Conservation (phyloP, 345 rosid species). For the Moricandia moricandioides region DNA sequence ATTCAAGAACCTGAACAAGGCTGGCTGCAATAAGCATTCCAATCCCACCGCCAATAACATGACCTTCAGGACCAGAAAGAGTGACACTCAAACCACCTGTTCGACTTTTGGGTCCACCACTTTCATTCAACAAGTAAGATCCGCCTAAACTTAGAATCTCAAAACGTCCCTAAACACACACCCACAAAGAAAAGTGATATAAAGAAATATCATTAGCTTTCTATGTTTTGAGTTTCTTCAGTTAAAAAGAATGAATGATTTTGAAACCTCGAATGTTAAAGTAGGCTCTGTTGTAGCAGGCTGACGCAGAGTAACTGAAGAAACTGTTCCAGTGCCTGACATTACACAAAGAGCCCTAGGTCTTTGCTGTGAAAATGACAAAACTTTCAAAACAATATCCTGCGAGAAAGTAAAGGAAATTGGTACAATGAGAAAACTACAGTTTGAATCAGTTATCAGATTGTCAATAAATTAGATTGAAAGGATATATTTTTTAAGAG, state of each 20-base stretch:
- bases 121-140: slow-evolving; percentile 86
- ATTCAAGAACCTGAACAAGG: slow-evolving; percentile 64
- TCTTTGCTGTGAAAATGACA: slow-evolving; percentile 83
- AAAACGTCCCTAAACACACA: slow-evolving; percentile 62
- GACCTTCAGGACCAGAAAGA: slow-evolving; percentile 88
- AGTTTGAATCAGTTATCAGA: neutral
- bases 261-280: slow-evolving; percentile 67
- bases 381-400: slow-evolving; percentile 83
- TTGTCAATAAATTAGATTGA: neutral
- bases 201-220: neutral
- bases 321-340: slow-evolving; percentile 89
- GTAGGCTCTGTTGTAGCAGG: slow-evolving; percentile 65
- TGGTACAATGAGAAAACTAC: neutral
- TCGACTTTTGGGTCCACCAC: slow-evolving; percentile 71
- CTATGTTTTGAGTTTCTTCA: neutral
- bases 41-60: slow-evolving; percentile 85
- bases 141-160: slow-evolving; percentile 96
- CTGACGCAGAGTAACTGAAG: slow-evolving; percentile 78
- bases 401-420: slow-evolving; percentile 26
- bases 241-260: slow-evolving; percentile 9
- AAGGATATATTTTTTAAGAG: neutral
- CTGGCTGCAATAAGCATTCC: slow-evolving; percentile 77
- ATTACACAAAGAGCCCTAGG: slow-evolving; percentile 88
- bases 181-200: slow-evolving; percentile 25
- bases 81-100: slow-evolving; percentile 94